Evolutionary conservation across 2,329 filamentous ascomycete genomes (phyloP), one percentile per base, ranked within the genome.

Genomic region (Sphaerostilbella broomeana): DNA sequence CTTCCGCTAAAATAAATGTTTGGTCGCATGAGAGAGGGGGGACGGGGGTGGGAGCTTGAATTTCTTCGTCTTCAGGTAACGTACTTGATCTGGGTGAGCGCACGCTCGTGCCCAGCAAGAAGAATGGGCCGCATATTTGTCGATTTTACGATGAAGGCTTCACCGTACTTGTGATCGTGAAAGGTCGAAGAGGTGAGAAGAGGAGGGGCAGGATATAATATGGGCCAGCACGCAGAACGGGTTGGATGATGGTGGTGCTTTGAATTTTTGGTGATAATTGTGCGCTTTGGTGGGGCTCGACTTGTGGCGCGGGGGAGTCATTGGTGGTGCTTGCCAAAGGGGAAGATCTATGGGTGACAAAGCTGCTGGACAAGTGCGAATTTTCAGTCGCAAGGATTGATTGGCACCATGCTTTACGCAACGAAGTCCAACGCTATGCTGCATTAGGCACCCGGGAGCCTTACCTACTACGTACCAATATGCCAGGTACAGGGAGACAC

Each of bases 61-160:
- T 37, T 17, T 42, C 20, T 20, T 30, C 2, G 32, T 26, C 12
- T 29, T 11, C 26, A 30, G 36, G 37, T 16, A 13, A 62, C 72
- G 58, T 74, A 87, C 81, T 81, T 86, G 67, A 95, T 90, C 68
- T 95, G 88, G 62, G 87, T 95, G 68, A 95, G 77, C 69, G 88
- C 86, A 73, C 88, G 85, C 76, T 94, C 88, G 80, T 98, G 92
- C 68, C 92, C 92, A 64, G 87, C 83, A 58, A 98, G 78, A 57
- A 98, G 75, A 67, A 95, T 94, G 61, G 92, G 92, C 73, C 92
- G 87, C 92, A 98, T 98, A 47, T 68, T 87, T 37, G 36, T 26
- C 15, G 24, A 28, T 15, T 47, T 22, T 47, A 31, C 26, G 21
- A 33, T 28, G 37, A 24, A 30, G 11, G 31, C 30, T 40, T 30